Percentiles rank a stretch among this genome's conserved stretches.
phyloP scores from a whole-genome alignment of 768 basidiomycete genomes.

The Amanita exitialis region DNA sequence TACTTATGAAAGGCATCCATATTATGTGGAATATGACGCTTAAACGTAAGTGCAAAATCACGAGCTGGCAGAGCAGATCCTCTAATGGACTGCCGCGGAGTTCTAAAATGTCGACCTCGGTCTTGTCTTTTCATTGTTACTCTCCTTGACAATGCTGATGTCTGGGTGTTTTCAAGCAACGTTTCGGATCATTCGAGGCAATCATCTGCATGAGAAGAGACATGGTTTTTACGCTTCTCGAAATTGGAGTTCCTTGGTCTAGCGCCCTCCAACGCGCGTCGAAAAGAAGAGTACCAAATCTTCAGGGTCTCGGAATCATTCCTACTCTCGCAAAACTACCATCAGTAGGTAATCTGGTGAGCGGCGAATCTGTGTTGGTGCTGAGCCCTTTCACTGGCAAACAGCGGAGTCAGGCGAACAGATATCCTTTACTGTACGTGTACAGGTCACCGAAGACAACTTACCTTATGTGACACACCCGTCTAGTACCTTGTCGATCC shows the following conservation, averaged over 20 bases:
- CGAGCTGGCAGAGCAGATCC: neutral
- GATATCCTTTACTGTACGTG: neutral
- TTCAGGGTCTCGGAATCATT: too few species aligned
- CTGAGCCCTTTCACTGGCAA: too few species aligned
- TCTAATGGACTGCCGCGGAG: neutral
- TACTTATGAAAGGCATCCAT: neutral
- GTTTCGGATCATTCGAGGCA: neutral
- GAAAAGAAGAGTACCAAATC: neutral
- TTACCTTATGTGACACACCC: neutral
- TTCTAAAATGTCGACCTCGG: neutral
- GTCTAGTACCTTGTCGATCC: neutral
- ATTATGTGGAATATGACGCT: neutral
- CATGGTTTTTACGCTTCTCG: neutral
- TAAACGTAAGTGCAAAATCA: neutral
- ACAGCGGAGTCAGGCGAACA: too few species aligned
- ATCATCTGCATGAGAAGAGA: neutral
- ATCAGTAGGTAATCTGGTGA: too few species aligned
- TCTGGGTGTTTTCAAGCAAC: neutral
- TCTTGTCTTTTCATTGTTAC: neutral
- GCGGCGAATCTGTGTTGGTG: too few species aligned
- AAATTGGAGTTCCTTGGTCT: neutral
- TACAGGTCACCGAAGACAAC: neutral
- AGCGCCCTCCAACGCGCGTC: neutral
- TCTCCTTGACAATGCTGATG: neutral
- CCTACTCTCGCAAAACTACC: too few species aligned